Base-by-base conservation (phyloP, 78 protist genomes). In the Cavenderia fasciculata region DNA sequence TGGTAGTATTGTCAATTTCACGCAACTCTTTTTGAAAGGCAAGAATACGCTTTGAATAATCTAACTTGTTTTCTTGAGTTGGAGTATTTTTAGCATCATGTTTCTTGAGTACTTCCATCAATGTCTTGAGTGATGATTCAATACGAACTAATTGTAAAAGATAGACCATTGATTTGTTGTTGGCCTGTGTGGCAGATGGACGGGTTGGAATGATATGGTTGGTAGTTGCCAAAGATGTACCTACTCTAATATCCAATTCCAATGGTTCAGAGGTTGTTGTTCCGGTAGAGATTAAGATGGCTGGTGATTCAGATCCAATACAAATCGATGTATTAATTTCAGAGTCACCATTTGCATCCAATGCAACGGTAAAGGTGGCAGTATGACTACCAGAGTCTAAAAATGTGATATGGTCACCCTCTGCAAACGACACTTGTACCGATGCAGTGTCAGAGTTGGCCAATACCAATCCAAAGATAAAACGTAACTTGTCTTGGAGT, bases 401-500 rank as follows among this genome's bases (percentile, higher is more conserved):
- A 27, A 63, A 63, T 16, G 2, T 6, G 19, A 63, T 3, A 5
- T 21, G 27, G 8, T 21, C 25, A 16, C 25, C 47, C 2, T 4
- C 33, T 6, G 14, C 25, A 36, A 27, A 66, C 4, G 34, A 4
- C 12, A 71, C 2, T 1, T 3, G 34, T 4, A 59, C 6, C 11
- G 11, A 25, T 12, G 33, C 27, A 4, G 61, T 62, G 19, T 57
- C 74, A 18, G 62, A n/a, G 12, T 63, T 68, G 2, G 63, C 41
- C 52, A 78, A 40, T 27, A 68, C 61, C 38, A 31, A 65, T 40
- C 41, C 70, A 6, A 73, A 76, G n/a, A 88, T 73, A 19, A 78
- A 68, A 6, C 49, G 40, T 34, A 88, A 43, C 73, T 88, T 88
- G 25, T 70, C 82, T 36, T 88, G 52, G 16, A 88, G 68, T 33